phyloP scores from a whole-genome alignment of 192 early-diverging fungal genomes.

The Obelidium mucronatum region DNA sequence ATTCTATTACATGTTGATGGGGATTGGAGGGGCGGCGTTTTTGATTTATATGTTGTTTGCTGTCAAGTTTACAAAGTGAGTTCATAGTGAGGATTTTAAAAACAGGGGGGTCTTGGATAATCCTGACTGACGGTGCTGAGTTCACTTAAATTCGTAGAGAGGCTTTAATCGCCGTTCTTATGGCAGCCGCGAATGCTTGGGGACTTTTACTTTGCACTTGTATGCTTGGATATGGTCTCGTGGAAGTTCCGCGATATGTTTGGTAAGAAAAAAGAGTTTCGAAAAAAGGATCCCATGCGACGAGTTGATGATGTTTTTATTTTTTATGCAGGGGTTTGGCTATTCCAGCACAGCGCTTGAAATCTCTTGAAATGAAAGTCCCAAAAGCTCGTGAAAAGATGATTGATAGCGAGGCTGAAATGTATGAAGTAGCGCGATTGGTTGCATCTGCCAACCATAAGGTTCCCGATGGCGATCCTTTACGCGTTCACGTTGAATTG shows the following conservation, averaged over 20 bases:
- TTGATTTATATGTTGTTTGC: slow-evolving; percentile 75
- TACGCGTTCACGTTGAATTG: slow-evolving; percentile 68
- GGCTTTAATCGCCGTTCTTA: slow-evolving; percentile 77
- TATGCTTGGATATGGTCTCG: slow-evolving; percentile 93
- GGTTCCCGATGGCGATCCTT: slow-evolving; percentile 49
- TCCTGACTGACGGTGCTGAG: no score
- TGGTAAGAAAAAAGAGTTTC: no score
- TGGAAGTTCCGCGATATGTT: slow-evolving; percentile 84
- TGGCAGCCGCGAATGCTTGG: slow-evolving; percentile 95
- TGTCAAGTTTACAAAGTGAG: slow-evolving; percentile 34
- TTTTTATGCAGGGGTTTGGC: slow-evolving; percentile 47
- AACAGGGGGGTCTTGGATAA: no score
- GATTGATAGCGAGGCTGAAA: slow-evolving; percentile 84
- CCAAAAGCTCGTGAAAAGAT: slow-evolving; percentile 79
- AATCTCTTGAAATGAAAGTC: slow-evolving; percentile 70
- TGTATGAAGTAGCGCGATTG: slow-evolving; percentile 67
- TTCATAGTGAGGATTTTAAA: no score
- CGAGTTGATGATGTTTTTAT: neutral
- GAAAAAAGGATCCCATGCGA: neutral
- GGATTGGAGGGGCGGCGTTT: slow-evolving; percentile 70
- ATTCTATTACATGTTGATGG: slow-evolving; percentile 79
- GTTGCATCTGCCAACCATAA: slow-evolving; percentile 52
- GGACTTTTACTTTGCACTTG: slow-evolving; percentile 87
- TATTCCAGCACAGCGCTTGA: slow-evolving; percentile 64
- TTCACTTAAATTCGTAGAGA: slow-evolving; percentile 58